Evolutionary conservation across 352 stramenopile genomes (phyloP).

Genomic region (Blastocystis sp.): DNA sequence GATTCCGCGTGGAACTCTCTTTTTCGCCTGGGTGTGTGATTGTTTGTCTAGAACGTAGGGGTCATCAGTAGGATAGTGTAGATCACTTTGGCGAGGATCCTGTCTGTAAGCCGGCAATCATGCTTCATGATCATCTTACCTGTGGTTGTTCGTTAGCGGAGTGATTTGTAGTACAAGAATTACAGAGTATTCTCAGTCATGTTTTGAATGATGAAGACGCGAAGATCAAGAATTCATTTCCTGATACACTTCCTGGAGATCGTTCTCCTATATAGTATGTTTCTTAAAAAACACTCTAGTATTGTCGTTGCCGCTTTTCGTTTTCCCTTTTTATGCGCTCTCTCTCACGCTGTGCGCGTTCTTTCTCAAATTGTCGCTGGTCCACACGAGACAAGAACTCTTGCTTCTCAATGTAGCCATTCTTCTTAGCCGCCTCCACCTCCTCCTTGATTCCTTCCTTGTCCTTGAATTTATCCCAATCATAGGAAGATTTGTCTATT

Average conservation of each 20-base stretch:
- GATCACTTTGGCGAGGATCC: constrained; percentile 7
- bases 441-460: constrained; percentile 80
- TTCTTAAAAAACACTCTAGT: not conserved
- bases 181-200: constrained; percentile 52
- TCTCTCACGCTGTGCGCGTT: constrained; percentile 76
- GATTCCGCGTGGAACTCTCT: constrained; percentile 74
- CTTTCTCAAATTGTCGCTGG: constrained; percentile 78
- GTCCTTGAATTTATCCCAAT: constrained; percentile 84
- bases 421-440: constrained; percentile 79
- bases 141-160: not conserved
- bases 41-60: not conserved
- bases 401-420: constrained; percentile 83
- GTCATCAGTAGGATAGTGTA: constrained; percentile 3
- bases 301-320: not conserved
- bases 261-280: not conserved
- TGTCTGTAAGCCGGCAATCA: not conserved
- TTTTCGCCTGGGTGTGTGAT: constrained; percentile 70
- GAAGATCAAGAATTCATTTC: constrained; percentile 40
- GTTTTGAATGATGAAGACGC: constrained; percentile 46
- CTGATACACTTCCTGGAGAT: constrained; percentile 16
- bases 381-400: constrained; percentile 81
- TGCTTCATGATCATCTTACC: constrained; percentile 26
- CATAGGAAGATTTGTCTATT: constrained; percentile 81
- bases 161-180: constrained; percentile 47
- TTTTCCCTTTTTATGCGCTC: constrained; percentile 32